Conservation (phyloP, 1,284 basidiomycete species). For the Rhodofomes roseus region DNA sequence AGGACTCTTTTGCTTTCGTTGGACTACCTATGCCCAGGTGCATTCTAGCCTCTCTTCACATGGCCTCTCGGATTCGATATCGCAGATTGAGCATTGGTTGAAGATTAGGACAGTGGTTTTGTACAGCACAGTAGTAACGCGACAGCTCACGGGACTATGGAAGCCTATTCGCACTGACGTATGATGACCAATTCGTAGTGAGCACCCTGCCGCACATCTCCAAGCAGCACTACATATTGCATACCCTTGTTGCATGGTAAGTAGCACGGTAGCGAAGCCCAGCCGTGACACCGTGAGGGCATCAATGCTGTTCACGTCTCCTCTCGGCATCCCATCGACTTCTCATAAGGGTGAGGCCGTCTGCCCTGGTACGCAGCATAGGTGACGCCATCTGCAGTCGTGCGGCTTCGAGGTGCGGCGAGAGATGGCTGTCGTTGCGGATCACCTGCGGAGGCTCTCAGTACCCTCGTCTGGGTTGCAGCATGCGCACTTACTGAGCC, state of each 20-base stretch:
- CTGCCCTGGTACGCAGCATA: constrained; percentile 53
- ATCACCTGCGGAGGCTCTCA: constrained; percentile 55
- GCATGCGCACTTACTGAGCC: constrained; percentile 58
- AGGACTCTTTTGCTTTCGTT: neutral
- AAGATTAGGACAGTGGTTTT: constrained; percentile 1
- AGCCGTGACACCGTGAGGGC: neutral
- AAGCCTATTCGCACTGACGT: neutral
- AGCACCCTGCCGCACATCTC: neutral
- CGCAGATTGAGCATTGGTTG: constrained; percentile 1
- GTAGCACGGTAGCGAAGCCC: too few species aligned
- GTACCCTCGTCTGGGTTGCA: neutral
- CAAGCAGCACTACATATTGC: too few species aligned
- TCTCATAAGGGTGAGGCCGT: constrained; percentile 65
- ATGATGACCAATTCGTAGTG: neutral
- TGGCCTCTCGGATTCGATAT: constrained; percentile 9
- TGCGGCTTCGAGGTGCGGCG: constrained; percentile 54
- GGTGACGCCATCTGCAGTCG: constrained; percentile 52
- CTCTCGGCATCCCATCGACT: constrained; percentile 70
- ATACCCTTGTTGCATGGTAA: too few species aligned
- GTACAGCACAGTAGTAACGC: neutral
- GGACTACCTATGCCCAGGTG: neutral
- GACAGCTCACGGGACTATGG: neutral
- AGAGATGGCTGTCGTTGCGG: constrained; percentile 53
- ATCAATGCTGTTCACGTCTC: constrained; percentile 17
- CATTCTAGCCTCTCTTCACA: neutral